phyloP scores from a whole-genome alignment of 805 yeast genomes.

The Candida ulmi region DNA sequence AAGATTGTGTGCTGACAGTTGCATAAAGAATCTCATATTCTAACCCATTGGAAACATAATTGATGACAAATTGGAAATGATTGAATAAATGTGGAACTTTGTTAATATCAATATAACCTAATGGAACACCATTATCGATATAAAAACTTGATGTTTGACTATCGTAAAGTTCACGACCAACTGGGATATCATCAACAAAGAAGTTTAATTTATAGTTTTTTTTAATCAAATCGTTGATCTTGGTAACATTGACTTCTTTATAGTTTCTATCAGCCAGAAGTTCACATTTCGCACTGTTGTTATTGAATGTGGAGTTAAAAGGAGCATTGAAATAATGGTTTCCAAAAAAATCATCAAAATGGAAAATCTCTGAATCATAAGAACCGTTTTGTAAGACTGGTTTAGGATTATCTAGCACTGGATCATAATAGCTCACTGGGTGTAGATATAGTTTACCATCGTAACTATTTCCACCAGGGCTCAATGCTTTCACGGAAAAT shows the following conservation, averaged over 20 bases:
- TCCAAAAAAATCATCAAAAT: slow-evolving; percentile 12
- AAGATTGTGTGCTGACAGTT: slow-evolving; percentile 21
- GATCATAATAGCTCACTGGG: slow-evolving; percentile 20
- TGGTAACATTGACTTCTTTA: slow-evolving; percentile 18
- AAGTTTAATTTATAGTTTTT: slow-evolving; percentile 25
- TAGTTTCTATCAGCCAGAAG: slow-evolving; percentile 15
- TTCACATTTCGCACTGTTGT: slow-evolving; percentile 8
- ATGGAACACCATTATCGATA: slow-evolving; percentile 23
- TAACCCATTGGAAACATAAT: slow-evolving; percentile 18
- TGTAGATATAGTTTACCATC: slow-evolving; percentile 21
- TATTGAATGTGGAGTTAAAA: slow-evolving; percentile 15
- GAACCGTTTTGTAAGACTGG: slow-evolving; percentile 10
- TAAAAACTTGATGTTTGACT: slow-evolving; percentile 22
- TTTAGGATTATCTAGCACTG: slow-evolving; percentile 16
- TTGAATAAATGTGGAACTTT: slow-evolving; percentile 25
- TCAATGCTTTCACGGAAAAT: slow-evolving; percentile 17
- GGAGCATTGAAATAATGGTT: slow-evolving; percentile 16
- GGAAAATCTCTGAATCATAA: background rate
- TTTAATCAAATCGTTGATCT: slow-evolving; percentile 23
- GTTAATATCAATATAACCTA: slow-evolving; percentile 24
- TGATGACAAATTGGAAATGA: slow-evolving; percentile 26
- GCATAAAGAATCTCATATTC: slow-evolving; percentile 22
- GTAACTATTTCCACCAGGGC: slow-evolving; percentile 22
- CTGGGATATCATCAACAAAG: slow-evolving; percentile 25
- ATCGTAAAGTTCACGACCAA: slow-evolving; percentile 25